phyloP scores from a whole-genome alignment of 2,329 filamentous ascomycete species.

The Fusarium cyanostomum region DNA sequence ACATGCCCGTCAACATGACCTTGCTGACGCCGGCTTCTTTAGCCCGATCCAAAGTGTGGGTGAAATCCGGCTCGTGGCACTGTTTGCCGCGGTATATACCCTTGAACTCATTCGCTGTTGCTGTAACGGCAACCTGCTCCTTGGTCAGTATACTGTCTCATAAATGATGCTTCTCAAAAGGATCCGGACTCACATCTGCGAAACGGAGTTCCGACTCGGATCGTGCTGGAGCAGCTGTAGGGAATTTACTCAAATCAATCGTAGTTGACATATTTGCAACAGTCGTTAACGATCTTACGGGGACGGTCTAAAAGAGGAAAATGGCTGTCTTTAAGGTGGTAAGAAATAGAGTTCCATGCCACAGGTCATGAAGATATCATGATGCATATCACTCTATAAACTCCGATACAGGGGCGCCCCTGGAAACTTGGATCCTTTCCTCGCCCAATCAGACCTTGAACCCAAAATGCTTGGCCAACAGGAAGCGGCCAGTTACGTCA shows the following conservation, averaged over 20 bases:
- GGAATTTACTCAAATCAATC: constrained; percentile 38
- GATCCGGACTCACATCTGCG: constrained; percentile 34
- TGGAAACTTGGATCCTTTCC: constrained; percentile 15
- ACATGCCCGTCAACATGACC: constrained; percentile 54
- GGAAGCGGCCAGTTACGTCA: constrained; percentile 35
- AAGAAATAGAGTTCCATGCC: constrained; percentile 31
- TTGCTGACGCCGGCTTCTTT: constrained; percentile 53
- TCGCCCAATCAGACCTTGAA: constrained; percentile 24
- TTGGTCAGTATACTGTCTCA: neutral
- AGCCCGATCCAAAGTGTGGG: constrained; percentile 53
- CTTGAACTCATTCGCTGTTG: constrained; percentile 56
- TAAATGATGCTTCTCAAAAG: neutral
- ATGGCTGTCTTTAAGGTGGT: constrained; percentile 16
- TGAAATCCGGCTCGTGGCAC: constrained; percentile 57
- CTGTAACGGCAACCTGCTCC: constrained; percentile 50
- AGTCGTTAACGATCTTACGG: constrained; percentile 1
- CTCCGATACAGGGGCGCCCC: constrained; percentile 16
- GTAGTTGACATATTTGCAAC: constrained; percentile 26
- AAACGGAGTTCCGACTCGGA: constrained; percentile 36
- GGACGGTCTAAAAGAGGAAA: constrained; percentile 10
- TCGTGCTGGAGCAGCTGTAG: constrained; percentile 31
- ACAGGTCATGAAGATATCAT: constrained; percentile 35
- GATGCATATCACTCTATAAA: constrained; percentile 20
- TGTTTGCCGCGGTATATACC: constrained; percentile 61
- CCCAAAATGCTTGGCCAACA: constrained; percentile 20